These are phyloP conservation scores for Escallonia rubra DNA, from an alignment of 129 eudicot species.

Conservation along the genomic window DNA sequence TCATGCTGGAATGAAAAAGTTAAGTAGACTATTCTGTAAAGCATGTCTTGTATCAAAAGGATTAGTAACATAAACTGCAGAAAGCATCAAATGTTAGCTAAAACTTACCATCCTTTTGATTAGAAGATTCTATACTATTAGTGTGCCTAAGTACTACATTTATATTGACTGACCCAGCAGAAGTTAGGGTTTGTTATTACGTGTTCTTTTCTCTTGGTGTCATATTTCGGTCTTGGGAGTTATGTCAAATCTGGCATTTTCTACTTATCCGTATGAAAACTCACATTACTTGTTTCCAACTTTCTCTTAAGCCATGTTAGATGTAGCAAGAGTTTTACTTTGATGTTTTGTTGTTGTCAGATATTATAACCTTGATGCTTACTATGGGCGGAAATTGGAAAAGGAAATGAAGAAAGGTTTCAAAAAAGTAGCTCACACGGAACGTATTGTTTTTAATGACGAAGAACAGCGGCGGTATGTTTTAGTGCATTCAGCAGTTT, in stretches of 20 bases:
- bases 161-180: background rate
- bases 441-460: constrained; percentile 80
- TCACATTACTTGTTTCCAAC: too few species aligned
- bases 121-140: too few species aligned
- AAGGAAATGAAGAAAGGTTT: constrained; percentile 79
- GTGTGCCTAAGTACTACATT: too few species aligned
- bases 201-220: background rate
- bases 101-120: too few species aligned
- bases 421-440: constrained; percentile 47
- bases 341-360: constrained; percentile 32
- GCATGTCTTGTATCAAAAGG: too few species aligned
- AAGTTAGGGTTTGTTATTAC: background rate
- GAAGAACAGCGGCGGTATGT: constrained; percentile 89
- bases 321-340: constrained; percentile 2
- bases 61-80: too few species aligned
- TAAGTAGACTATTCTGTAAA: too few species aligned
- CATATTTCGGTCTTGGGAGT: background rate
- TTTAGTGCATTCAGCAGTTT: too few species aligned
- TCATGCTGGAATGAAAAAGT: too few species aligned
- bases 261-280: too few species aligned
- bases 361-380: constrained; percentile 89
- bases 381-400: constrained; percentile 59
- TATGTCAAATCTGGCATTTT: too few species aligned
- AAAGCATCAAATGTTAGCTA: too few species aligned
- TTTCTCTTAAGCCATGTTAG: background rate